Evolutionary conservation across 352 stramenopile genomes (phyloP).

Genomic region (Blastocystis sp.): DNA sequence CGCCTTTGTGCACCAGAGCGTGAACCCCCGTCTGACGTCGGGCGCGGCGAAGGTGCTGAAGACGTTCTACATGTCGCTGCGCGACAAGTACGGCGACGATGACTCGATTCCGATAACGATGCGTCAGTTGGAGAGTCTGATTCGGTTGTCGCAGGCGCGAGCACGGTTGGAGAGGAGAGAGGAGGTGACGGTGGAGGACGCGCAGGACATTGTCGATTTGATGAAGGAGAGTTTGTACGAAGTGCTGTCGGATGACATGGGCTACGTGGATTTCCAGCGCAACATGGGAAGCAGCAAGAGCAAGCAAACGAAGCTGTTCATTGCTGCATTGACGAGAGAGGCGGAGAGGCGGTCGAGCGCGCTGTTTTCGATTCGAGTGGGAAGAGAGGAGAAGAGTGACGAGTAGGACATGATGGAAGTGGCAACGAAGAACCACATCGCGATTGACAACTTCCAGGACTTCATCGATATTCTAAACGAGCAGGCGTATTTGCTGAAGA

Average conservation of each 20-base stretch:
- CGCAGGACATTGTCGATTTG: slow-evolving; percentile 93
- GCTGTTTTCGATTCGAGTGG: slow-evolving; percentile 83
- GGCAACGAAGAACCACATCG: slow-evolving; percentile 77
- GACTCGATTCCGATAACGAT: slow-evolving; percentile 87
- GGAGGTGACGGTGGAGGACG: slow-evolving; percentile 89
- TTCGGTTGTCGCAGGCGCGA: slow-evolving; percentile 87
- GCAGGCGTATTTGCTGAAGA: slow-evolving; percentile 85
- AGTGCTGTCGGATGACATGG: slow-evolving; percentile 86
- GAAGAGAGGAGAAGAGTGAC: background rate
- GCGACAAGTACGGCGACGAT: slow-evolving; percentile 79
- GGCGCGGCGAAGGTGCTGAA: slow-evolving; percentile 79
- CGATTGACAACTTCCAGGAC: slow-evolving; percentile 83
- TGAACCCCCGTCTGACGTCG: slow-evolving; percentile 83
- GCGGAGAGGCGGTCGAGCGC: slow-evolving; percentile 79
- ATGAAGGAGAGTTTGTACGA: slow-evolving; percentile 90
- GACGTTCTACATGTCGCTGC: slow-evolving; percentile 87
- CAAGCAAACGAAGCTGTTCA: slow-evolving; percentile 84
- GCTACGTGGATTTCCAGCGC: slow-evolving; percentile 84
- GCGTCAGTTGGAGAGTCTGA: slow-evolving; percentile 91
- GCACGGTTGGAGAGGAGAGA: slow-evolving; percentile 91
- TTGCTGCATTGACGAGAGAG: slow-evolving; percentile 82
- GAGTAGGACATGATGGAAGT: slow-evolving; percentile 75
- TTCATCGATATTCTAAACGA: slow-evolving; percentile 86
- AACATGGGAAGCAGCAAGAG: slow-evolving; percentile 77
- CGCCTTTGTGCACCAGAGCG: slow-evolving; percentile 91